Evolutionary conservation across 108 stramenopile species (phyloP).

Genomic region (Pseudonitzschia pungens): DNA sequence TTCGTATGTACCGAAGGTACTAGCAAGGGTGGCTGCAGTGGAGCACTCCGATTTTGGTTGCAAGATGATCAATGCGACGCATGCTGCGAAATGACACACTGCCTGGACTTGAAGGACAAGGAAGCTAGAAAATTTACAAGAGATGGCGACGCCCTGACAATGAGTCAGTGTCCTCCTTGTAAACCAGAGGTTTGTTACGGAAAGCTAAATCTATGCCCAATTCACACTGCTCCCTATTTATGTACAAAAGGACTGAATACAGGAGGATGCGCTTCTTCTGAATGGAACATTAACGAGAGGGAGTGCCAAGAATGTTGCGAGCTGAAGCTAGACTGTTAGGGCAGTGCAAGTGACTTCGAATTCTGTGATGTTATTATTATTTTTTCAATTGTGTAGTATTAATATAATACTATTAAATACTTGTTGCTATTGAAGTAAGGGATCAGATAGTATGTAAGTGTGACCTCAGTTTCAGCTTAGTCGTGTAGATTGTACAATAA

Average conservation of each 20-base stretch:
- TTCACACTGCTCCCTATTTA: constrained; percentile 55
- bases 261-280: constrained; percentile 64
- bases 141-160: constrained; percentile 22
- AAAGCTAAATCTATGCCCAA: constrained; percentile 45
- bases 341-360: neutral
- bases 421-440: too few relatives aligned
- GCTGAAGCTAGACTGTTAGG: constrained; percentile 29
- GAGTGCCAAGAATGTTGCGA: constrained; percentile 42
- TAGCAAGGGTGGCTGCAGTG: constrained; percentile 58
- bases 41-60: constrained; percentile 42
- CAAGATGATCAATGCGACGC: constrained; percentile 33
- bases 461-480: too few relatives aligned
- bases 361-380: too few relatives aligned
- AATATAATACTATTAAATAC: too few relatives aligned
- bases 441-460: too few relatives aligned
- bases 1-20: constrained; percentile 66
- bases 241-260: constrained; percentile 46
- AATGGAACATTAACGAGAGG: constrained; percentile 40
- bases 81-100: constrained; percentile 62
- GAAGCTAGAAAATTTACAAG: constrained; percentile 25
- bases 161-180: constrained; percentile 45
- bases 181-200: constrained; percentile 37
- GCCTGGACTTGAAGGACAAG: constrained; percentile 24
- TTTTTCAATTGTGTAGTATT: too few relatives aligned
- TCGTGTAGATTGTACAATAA: too few relatives aligned